These are phyloP conservation scores for Cerrena zonata DNA, from an alignment of 1,284 basidiomycete species.

Conservation along the genomic window DNA sequence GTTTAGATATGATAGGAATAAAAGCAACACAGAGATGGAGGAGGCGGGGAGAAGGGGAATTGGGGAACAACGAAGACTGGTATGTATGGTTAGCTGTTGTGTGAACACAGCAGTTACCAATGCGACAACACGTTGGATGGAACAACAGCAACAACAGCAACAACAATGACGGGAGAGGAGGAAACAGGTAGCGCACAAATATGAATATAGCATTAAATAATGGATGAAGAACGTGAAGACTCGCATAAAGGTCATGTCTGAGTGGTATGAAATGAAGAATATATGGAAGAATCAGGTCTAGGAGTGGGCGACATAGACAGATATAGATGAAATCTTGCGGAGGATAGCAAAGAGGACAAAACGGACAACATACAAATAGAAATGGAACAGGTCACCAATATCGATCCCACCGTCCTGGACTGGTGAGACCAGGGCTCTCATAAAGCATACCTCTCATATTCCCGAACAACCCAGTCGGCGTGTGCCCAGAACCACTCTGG, in stretches of 20 bases:
- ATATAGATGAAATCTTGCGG: neutral
- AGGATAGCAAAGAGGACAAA: neutral
- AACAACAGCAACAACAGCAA: neutral
- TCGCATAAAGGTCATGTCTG: neutral
- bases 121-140: neutral
- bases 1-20: too few species aligned
- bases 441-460: conserved; percentile 36
- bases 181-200: neutral
- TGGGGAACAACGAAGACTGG: neutral
- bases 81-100: neutral
- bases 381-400: conserved; percentile 37
- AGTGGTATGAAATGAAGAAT: too few species aligned
- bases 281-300: neutral
- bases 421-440: conserved; percentile 34
- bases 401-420: conserved; percentile 43
- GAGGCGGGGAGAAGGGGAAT: too few species aligned
- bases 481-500: conserved; percentile 25
- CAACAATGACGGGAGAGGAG: neutral
- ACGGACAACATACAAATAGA: neutral
- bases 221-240: too few species aligned
- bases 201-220: too few species aligned
- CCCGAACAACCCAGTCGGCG: conserved; percentile 56
- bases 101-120: neutral
- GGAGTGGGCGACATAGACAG: neutral
- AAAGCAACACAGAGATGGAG: too few species aligned